Percentiles rank a stretch among this genome's conserved stretches.
Evolutionary conservation across 1,139 yeast genomes (phyloP).

Genomic region (Candida anutae): DNA sequence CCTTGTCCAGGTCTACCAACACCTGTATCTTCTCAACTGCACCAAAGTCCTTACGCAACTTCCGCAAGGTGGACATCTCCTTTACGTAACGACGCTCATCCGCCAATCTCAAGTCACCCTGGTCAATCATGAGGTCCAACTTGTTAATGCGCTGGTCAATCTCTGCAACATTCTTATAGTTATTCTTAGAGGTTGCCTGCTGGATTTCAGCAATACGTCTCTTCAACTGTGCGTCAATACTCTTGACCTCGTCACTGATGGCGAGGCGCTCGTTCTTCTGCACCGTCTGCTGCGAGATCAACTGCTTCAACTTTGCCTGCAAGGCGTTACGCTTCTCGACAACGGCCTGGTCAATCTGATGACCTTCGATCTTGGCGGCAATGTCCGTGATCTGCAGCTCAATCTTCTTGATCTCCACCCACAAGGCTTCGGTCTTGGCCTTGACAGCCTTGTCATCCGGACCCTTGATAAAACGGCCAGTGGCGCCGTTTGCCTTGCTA

Average conservation of each 20-base stretch:
- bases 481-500: too few relatives aligned
- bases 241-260: conserved; percentile 66
- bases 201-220: conserved; percentile 72
- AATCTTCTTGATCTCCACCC: conserved; percentile 63
- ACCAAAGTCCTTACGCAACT: conserved; percentile 72
- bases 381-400: conserved; percentile 42
- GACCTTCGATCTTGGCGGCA: conserved; percentile 35
- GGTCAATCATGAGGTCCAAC: conserved; percentile 68
- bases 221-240: conserved; percentile 64
- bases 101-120: conserved; percentile 79
- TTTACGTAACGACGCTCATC: conserved; percentile 84
- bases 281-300: conserved; percentile 60
- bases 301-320: conserved; percentile 55
- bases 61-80: conserved; percentile 80
- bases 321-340: conserved; percentile 56
- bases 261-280: conserved; percentile 63
- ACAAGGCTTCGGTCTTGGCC: conserved; percentile 50
- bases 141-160: conserved; percentile 65
- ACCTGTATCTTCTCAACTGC: conserved; percentile 69
- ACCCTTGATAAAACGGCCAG: conserved; percentile 62
- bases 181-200: conserved; percentile 60
- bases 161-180: conserved; percentile 67
- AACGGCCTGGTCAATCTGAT: conserved; percentile 35
- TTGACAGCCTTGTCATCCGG: conserved; percentile 67
- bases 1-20: conserved; percentile 73